Base-by-base conservation (phyloP, 768 basidiomycete genomes). In the Suillus lakei region DNA sequence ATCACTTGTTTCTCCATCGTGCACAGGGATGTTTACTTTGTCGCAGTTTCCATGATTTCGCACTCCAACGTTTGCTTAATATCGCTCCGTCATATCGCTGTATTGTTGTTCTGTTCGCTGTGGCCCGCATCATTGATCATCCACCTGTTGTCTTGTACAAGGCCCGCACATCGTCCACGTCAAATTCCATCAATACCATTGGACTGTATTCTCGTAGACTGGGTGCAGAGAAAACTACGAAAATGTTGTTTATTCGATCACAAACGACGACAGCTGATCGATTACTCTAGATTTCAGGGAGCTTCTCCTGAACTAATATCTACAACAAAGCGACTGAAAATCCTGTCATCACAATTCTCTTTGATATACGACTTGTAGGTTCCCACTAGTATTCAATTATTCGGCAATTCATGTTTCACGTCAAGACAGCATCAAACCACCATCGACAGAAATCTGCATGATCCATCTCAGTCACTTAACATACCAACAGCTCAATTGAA, bases 391-490 rank as follows among this genome's bases (percentile, higher is more conserved):
- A 55, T 55, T 38, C 4, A 1, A 38, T n/a, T 8, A 36, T 55
- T 38, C 15, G 2, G 26, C 9, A 23, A 56, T 56, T 38, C 8
- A 16, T 26, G 15, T 56, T 28, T 54, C 55, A 7, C 18, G 30
- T 68, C 51, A 68, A 34, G 68, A 62, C 46, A 66, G 6, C 15
- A 63, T 34, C n/a, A 64, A 34, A 38, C 68, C 68, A 9, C 68
- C 68, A n/a, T 69, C 65, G 10, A 64, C 43, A 23, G 64, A 65
- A 21, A 65, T 50, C 64, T 65, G 46, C 18, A 5, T n/a, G 41
- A 63, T 4, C 7, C 5, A 2, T 21, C 36, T 65, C 23, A 63
- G 61, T 13, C 15, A 5, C n/a, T 13, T 32, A 18, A 46, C 9
- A 26, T 30, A 30, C 2, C 41, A 58, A 2, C 15, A 1, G 16